Percentiles rank a stretch among this genome's conserved stretches.
Evolutionary conservation across 441 rosid genomes (phyloP).

Genomic region (Gossypium trilobum): DNA sequence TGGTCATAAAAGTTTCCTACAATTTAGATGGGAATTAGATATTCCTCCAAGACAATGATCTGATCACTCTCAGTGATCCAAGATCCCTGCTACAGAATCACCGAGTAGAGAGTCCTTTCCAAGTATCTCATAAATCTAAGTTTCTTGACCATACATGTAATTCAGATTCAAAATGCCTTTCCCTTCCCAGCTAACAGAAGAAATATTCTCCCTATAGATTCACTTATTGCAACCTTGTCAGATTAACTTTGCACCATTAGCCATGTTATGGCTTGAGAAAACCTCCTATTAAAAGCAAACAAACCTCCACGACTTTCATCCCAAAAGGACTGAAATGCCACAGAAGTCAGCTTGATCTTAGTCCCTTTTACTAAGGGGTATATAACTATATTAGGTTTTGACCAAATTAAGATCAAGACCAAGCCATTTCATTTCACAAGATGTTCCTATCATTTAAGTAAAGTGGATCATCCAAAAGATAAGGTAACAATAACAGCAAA

Average conservation of each 20-base stretch:
- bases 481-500: not conserved
- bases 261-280: not conserved
- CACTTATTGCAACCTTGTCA: not conserved
- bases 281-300: not conserved
- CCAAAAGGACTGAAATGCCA: not conserved
- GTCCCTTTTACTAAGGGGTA: not conserved
- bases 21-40: not conserved
- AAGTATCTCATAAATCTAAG: not conserved
- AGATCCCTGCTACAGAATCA: not conserved
- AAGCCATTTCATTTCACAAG: not conserved
- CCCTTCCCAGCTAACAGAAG: not conserved
- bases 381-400: not conserved
- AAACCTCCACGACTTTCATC: not conserved
- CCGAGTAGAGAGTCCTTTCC: not conserved
- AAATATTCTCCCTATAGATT: not conserved
- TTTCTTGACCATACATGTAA: not conserved
- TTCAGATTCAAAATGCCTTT: not conserved
- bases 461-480: slow-evolving; percentile 5
- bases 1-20: not conserved
- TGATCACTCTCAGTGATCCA: not conserved
- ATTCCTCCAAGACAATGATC: not conserved
- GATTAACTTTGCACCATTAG: not conserved
- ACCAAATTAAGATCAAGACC: slow-evolving; percentile 6
- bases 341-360: not conserved
- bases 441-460: not conserved